Percentiles rank a stretch among this genome's conserved stretches.
Conservation (phyloP, 257 asterid species). For the Marsdenia floribunda region DNA sequence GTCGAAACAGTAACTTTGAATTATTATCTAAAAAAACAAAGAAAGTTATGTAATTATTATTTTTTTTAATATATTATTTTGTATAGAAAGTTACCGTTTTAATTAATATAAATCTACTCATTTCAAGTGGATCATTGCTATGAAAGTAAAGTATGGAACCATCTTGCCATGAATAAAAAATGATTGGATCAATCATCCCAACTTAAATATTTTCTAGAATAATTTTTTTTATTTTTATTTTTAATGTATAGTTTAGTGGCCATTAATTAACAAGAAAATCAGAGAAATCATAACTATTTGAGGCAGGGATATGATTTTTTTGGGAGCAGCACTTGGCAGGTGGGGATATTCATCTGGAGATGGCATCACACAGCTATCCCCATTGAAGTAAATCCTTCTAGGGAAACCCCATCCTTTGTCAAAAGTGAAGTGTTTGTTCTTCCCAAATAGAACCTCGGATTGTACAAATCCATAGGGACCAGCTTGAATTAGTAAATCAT, state of each 20-base stretch:
- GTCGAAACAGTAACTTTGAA: too few relatives aligned
- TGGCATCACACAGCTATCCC: constrained; percentile 32
- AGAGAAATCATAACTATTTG: not conserved
- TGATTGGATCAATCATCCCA: not conserved
- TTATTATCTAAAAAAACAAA: too few relatives aligned
- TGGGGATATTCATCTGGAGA: constrained; percentile 28
- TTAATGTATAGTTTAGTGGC: not conserved
- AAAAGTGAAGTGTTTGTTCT: constrained; percentile 21
- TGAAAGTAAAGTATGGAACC: not conserved
- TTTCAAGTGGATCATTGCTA: not conserved
- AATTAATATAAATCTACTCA: too few relatives aligned
- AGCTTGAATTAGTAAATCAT: constrained; percentile 31
- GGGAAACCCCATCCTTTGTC: constrained; percentile 33
- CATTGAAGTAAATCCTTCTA: constrained; percentile 25
- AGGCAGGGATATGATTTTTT: not conserved
- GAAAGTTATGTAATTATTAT: too few relatives aligned
- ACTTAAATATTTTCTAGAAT: not conserved
- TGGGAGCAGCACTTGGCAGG: constrained; percentile 17
- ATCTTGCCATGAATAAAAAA: not conserved
- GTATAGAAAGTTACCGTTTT: too few relatives aligned
- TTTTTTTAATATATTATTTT: too few relatives aligned
- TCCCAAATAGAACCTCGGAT: constrained; percentile 25
- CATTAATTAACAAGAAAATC: not conserved
- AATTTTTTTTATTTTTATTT: not conserved
- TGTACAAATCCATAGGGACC: constrained; percentile 30